phyloP scores from a whole-genome alignment of 208 protist species.

The Trypanosoma congolense region DNA sequence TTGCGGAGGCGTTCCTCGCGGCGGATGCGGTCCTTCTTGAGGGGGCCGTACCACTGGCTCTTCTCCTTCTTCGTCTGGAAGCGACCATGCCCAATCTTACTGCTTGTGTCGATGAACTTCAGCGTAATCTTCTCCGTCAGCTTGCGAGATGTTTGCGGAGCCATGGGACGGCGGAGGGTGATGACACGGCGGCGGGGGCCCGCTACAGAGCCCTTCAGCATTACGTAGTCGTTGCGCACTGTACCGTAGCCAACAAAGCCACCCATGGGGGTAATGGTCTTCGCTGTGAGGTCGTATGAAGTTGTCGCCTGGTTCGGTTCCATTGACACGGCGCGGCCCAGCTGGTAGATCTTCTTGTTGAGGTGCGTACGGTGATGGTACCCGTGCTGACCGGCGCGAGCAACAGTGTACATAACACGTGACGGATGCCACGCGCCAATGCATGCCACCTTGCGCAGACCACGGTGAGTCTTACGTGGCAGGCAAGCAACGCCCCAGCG shows the following conservation, averaged over 20 bases:
- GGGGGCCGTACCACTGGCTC: constrained; percentile 93
- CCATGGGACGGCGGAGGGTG: constrained; percentile 97
- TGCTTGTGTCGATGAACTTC: constrained; percentile 99
- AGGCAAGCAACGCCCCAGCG: constrained; percentile 97
- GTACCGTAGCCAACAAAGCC: constrained; percentile 99
- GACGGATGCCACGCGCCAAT: constrained; percentile 99
- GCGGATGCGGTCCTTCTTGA: constrained; percentile 91
- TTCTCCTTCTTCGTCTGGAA: constrained; percentile 99
- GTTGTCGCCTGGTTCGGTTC: constrained; percentile 90
- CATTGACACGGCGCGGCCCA: constrained; percentile 86
- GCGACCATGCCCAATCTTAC: constrained; percentile 98
- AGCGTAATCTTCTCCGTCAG: constrained; percentile 91
- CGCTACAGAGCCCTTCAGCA: constrained; percentile 95
- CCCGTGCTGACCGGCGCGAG: constrained; percentile 98
- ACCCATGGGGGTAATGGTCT: constrained; percentile 99
- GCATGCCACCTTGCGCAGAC: constrained; percentile 99
- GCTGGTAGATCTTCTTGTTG: constrained; percentile 99
- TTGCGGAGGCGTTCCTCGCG: constrained; percentile 79
- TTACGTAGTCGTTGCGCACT: constrained; percentile 97
- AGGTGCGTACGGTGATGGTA: constrained; percentile 98
- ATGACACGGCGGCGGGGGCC: constrained; percentile 96
- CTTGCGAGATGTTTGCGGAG: constrained; percentile 75
- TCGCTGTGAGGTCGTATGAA: constrained; percentile 97
- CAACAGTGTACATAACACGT: constrained; percentile 95
- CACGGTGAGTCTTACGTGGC: constrained; percentile 98